A percentile compares a stretch with the other conserved stretches of the same genome.
phyloP scores from a whole-genome alignment of 352 stramenopile species.

The Globisporangium iwayamae region DNA sequence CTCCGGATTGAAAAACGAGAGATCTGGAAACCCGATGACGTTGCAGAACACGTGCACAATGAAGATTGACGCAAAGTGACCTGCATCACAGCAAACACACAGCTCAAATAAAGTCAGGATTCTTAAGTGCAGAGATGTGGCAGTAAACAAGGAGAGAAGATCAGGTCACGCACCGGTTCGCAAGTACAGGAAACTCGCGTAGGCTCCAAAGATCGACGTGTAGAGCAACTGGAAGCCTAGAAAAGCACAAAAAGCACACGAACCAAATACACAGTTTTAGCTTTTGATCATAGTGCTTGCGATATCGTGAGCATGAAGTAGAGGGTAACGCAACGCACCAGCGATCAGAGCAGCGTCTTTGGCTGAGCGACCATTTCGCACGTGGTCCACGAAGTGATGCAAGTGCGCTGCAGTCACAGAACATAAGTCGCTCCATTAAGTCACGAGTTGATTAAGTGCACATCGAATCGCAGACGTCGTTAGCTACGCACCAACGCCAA shows the following conservation, averaged over 20 bases:
- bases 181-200: conserved; percentile 92
- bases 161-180: conserved; percentile 58
- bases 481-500: conserved; percentile 86
- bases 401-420: conserved; percentile 59
- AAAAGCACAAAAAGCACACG: neutral
- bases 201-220: conserved; percentile 95
- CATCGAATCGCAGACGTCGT: neutral
- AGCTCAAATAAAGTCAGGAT: no score
- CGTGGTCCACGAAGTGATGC: conserved; percentile 84
- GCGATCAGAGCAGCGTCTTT: conserved; percentile 78
- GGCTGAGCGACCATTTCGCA: conserved; percentile 60
- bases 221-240: conserved; percentile 93
- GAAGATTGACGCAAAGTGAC: conserved; percentile 87
- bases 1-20: conserved; percentile 80
- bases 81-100: conserved; percentile 24
- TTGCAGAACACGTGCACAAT: conserved; percentile 95
- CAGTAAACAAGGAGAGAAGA: neutral
- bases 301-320: neutral
- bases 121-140: neutral
- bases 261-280: neutral
- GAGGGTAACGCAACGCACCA: conserved; percentile 30
- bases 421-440: neutral
- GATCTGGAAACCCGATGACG: conserved; percentile 91
- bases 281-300: neutral
- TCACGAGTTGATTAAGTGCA: neutral